These are phyloP conservation scores for Citrus inodora DNA, from an alignment of 345 rosid species.

Conservation along the genomic window DNA sequence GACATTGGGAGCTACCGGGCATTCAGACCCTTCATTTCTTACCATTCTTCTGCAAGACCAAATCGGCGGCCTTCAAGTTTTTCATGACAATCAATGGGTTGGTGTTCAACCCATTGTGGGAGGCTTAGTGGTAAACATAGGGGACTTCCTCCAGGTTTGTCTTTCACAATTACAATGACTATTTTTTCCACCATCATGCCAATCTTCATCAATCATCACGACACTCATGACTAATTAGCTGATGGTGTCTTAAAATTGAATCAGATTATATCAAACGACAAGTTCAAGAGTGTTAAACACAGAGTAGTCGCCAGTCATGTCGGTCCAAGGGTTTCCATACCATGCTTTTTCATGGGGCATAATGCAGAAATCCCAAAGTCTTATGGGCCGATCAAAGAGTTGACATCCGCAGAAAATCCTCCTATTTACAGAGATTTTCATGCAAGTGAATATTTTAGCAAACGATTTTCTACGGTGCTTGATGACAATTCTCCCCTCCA, in stretches of 20 bases:
- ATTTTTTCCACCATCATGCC: not conserved
- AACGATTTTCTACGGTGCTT: too few species aligned
- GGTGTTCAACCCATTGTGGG: conserved; percentile 11
- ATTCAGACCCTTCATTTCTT: conserved; percentile 14
- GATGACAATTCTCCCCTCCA: conserved; percentile 12
- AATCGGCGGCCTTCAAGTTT: conserved; percentile 23
- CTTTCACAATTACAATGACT: too few species aligned
- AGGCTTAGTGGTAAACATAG: conserved; percentile 15
- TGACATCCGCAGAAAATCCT: conserved; percentile 28
- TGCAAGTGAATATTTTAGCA: conserved; percentile 8
- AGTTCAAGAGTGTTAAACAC: conserved; percentile 41
- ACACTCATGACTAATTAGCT: not conserved
- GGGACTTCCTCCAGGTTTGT: conserved; percentile 13
- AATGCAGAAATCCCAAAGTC: not conserved
- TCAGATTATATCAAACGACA: conserved; percentile 47
- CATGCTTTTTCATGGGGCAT: conserved; percentile 24
- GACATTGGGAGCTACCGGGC: conserved; percentile 11
- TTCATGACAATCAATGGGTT: conserved; percentile 10
- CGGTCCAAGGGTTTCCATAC: conserved; percentile 45
- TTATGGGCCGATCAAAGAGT: conserved; percentile 29
- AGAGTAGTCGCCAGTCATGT: conserved; percentile 34
- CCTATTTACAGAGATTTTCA: conserved; percentile 20
- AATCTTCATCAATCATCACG: not conserved
- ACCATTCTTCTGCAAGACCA: conserved; percentile 20
- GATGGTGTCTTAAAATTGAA: not conserved